These are phyloP conservation scores for Aspergillus carbonarius DNA, from an alignment of 2,329 filamentous ascomycete species.

Conservation along the genomic window DNA sequence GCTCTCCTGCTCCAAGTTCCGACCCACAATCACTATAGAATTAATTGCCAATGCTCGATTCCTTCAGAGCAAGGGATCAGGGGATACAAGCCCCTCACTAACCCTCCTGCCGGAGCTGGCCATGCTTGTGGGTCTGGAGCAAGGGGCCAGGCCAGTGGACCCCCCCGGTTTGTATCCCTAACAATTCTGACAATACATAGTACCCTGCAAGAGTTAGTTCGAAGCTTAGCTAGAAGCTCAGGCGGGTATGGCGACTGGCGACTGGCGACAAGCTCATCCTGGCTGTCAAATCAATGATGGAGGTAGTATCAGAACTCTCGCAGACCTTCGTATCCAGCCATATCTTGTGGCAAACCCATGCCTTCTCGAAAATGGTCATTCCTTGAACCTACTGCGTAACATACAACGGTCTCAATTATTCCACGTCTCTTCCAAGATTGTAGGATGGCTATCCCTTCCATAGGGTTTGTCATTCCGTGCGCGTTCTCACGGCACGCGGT, in stretches of 20 bases:
- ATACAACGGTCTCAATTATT: background rate
- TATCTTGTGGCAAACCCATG: too few species aligned
- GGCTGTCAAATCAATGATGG: too few species aligned
- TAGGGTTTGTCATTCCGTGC: background rate
- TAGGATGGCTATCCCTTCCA: background rate
- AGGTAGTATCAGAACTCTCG: too few species aligned
- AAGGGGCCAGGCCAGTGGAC: background rate
- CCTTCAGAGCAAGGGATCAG: background rate
- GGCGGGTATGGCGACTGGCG: too few species aligned
- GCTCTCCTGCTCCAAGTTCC: too few species aligned
- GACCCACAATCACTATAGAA: background rate
- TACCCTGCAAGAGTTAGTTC: background rate
- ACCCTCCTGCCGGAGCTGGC: background rate
- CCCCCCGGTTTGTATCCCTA: background rate
- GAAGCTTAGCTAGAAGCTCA: background rate
- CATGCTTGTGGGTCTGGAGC: background rate
- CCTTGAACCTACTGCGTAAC: background rate
- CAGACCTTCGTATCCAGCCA: too few species aligned
- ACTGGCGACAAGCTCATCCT: background rate
- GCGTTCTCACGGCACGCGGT: background rate
- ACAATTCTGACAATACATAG: background rate
- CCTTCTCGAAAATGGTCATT: too few species aligned
- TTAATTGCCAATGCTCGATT: constrained; percentile 7
- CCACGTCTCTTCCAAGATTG: too few species aligned
- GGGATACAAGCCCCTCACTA: background rate